phyloP scores from a whole-genome alignment of 257 asterid species.

The Solanum neorickii region DNA sequence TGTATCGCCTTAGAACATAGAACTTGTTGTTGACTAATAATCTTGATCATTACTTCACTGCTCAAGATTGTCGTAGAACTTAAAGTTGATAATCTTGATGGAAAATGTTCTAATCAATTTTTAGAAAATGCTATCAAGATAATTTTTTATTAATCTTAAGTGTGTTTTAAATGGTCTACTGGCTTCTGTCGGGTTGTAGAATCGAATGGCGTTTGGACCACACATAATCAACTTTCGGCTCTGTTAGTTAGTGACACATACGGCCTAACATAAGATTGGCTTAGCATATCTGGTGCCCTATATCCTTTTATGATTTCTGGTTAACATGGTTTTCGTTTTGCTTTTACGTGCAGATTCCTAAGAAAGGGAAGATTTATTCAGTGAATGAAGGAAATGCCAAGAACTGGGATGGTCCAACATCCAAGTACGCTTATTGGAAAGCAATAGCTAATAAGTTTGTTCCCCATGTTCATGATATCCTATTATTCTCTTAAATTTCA shows the following conservation, averaged over 20 bases:
- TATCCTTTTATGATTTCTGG: background rate
- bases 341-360: conserved; percentile 52
- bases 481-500: conserved; percentile 15
- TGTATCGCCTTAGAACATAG: background rate
- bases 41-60: background rate
- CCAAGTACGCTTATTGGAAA: conserved; percentile 37
- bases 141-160: background rate
- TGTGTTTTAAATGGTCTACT: background rate
- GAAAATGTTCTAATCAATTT: background rate
- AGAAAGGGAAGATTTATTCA: conserved; percentile 80
- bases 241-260: background rate
- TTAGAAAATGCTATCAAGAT: background rate
- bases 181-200: background rate
- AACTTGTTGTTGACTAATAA: background rate
- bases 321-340: background rate
- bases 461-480: background rate
- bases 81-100: background rate
- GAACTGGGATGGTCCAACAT: conserved; percentile 88
- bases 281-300: background rate
- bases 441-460: background rate
- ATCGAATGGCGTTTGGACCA: background rate
- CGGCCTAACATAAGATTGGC: background rate
- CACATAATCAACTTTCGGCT: background rate
- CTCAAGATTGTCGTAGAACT: background rate
- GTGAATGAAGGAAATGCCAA: conserved; percentile 95